Conservation (phyloP, 2,329 filamentous ascomycete genomes). For the Rasamsonia emersonii region DNA sequence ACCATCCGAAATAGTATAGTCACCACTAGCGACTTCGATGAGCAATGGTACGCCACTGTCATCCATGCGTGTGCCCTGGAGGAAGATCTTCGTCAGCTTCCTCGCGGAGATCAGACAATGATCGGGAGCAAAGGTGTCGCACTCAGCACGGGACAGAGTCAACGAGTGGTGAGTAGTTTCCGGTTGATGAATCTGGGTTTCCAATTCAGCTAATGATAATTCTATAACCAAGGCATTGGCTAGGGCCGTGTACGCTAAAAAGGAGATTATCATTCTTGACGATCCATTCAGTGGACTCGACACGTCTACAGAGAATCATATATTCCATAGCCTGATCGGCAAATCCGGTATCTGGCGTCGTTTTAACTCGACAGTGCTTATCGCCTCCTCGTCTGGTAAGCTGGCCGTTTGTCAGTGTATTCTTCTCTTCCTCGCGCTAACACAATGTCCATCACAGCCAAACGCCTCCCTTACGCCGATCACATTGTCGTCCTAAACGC, state of each 20-base stretch:
- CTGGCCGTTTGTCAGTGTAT: no score
- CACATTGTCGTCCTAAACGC: constrained; percentile 33
- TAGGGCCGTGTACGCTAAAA: constrained; percentile 41
- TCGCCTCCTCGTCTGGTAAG: constrained; percentile 11
- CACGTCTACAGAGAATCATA: constrained; percentile 10
- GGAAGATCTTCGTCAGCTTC: constrained; percentile 32
- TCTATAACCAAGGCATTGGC: constrained; percentile 20
- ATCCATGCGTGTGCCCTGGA: constrained; percentile 23
- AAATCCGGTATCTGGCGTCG: constrained; percentile 8
- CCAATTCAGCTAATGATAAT: not conserved
- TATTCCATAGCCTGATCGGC: constrained; percentile 11
- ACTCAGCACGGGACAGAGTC: constrained; percentile 46
- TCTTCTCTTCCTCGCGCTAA: not conserved
- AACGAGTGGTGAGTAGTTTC: constrained; percentile 35
- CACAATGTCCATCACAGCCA: constrained; percentile 14
- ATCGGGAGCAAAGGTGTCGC: constrained; percentile 45
- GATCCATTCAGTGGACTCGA: constrained; percentile 12
- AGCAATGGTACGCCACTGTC: constrained; percentile 21
- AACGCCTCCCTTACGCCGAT: constrained; percentile 35
- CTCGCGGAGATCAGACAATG: constrained; percentile 35
- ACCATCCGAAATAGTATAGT: constrained; percentile 24
- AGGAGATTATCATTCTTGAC: constrained; percentile 8
- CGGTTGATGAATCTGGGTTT: not conserved
- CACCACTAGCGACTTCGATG: constrained; percentile 18
- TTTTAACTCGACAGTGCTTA: constrained; percentile 7